phyloP scores from a whole-genome alignment of 2,329 filamentous ascomycete genomes.

The Aspergillus cejpii region DNA sequence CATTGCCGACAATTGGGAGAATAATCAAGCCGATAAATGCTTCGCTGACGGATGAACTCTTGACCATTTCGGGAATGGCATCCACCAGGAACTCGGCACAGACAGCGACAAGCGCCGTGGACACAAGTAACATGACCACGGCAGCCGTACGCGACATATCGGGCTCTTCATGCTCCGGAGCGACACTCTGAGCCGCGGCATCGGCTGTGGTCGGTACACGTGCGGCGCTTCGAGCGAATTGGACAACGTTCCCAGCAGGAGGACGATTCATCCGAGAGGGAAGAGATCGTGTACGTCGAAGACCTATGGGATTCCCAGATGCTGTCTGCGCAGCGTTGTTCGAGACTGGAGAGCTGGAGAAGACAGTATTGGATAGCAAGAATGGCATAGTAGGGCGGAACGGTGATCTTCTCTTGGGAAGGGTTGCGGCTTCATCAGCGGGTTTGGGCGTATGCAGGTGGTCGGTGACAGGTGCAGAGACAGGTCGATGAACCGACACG shows the following conservation, averaged over 20 bases:
- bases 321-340: conserved; percentile 8
- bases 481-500: conserved; percentile 4
- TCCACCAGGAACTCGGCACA: conserved; percentile 68
- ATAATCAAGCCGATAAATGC: conserved; percentile 76
- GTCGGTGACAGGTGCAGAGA: conserved; percentile 7
- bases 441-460: background rate
- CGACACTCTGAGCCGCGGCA: conserved; percentile 7
- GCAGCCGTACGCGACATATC: conserved; percentile 53
- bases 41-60: conserved; percentile 55
- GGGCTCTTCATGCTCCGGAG: conserved; percentile 16
- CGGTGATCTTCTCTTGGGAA: conserved; percentile 22
- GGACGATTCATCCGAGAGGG: conserved; percentile 23
- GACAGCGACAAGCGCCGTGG: conserved; percentile 54
- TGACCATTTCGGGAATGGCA: conserved; percentile 63
- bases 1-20: conserved; percentile 75
- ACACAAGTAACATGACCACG: conserved; percentile 49
- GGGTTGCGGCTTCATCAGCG: conserved; percentile 10
- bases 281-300: conserved; percentile 30
- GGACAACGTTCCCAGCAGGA: conserved; percentile 30
- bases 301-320: conserved; percentile 13
- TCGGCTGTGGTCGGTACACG: conserved; percentile 20
- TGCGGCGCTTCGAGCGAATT: conserved; percentile 30
- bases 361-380: conserved; percentile 33
- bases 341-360: conserved; percentile 20
- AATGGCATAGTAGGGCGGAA: conserved; percentile 29